Conservation (phyloP, 169 alveolate species). For the Eimeria sp. region DNA sequence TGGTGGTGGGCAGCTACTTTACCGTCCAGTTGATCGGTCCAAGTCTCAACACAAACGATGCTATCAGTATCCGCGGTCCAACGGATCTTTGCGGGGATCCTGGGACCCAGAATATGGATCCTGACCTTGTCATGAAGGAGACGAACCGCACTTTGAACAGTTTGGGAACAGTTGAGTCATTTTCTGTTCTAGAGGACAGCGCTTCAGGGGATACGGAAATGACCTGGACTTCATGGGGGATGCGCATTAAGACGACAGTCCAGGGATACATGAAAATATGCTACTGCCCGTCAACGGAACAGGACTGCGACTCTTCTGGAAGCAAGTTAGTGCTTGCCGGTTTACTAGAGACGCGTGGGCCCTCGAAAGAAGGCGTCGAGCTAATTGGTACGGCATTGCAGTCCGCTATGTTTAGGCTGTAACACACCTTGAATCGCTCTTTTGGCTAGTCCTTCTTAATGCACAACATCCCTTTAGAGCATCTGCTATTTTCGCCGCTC, state of each 20-base stretch:
- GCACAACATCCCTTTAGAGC: background rate
- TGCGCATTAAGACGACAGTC: slow-evolving; percentile 35
- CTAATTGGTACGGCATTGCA: slow-evolving; percentile 35
- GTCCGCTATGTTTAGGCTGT: background rate
- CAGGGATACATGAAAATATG: slow-evolving; percentile 55
- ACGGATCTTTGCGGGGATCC: slow-evolving; percentile 42
- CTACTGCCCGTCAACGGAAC: slow-evolving; percentile 74
- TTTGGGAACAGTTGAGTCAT: slow-evolving; percentile 49
- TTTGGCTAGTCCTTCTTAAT: background rate
- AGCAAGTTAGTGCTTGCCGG: slow-evolving; percentile 72
- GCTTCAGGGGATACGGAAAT: background rate
- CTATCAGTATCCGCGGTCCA: slow-evolving; percentile 56
- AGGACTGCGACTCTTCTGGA: slow-evolving; percentile 32
- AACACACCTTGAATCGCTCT: background rate
- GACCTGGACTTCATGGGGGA: slow-evolving; percentile 79
- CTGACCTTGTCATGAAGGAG: slow-evolving; percentile 22
- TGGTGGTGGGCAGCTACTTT: slow-evolving; percentile 66
- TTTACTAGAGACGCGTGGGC: slow-evolving; percentile 50
- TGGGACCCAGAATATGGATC: slow-evolving; percentile 77
- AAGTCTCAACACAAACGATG: slow-evolving; percentile 16
- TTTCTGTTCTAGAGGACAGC: background rate
- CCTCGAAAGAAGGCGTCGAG: slow-evolving; percentile 59
- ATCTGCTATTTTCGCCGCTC: background rate
- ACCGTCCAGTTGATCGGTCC: slow-evolving; percentile 58
- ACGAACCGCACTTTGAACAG: slow-evolving; percentile 28